A percentile compares a stretch with the other conserved stretches of the same genome.
These are phyloP conservation scores for Globisporangium abappressorium DNA, from an alignment of 352 stramenopile genomes.

Conservation along the genomic window DNA sequence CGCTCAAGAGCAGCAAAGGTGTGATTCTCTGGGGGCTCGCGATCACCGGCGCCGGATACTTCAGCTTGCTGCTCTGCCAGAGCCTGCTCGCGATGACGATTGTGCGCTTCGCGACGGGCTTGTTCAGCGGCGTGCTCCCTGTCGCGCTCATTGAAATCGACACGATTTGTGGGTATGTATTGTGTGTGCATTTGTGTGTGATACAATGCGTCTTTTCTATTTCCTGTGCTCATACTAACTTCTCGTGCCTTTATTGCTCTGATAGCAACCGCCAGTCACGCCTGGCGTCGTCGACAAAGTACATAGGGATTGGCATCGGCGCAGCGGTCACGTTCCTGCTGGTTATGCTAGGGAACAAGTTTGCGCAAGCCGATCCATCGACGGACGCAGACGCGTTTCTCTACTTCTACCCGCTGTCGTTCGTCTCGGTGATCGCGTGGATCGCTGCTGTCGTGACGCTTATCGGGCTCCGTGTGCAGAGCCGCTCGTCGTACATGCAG, in stretches of 20 bases:
- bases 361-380: slow-evolving; percentile 38
- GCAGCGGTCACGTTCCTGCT: slow-evolving; percentile 49
- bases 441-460: slow-evolving; percentile 67
- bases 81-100: slow-evolving; percentile 74
- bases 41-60: slow-evolving; percentile 61
- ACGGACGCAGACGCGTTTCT: slow-evolving; percentile 45
- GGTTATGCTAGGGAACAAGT: slow-evolving; percentile 42
- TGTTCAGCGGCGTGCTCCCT: slow-evolving; percentile 71
- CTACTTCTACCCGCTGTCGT: slow-evolving; percentile 77
- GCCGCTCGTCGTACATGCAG: slow-evolving; percentile 61
- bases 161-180: slow-evolving; percentile 66
- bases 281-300: slow-evolving; percentile 58
- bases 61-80: slow-evolving; percentile 75
- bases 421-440: slow-evolving; percentile 71
- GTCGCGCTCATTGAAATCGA: slow-evolving; percentile 81
- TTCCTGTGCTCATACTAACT: not conserved
- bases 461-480: slow-evolving; percentile 57
- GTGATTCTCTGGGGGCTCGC: slow-evolving; percentile 80
- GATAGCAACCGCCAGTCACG: slow-evolving; percentile 60
- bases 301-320: slow-evolving; percentile 59
- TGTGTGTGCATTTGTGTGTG: not conserved
- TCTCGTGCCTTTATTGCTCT: not conserved
- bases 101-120: slow-evolving; percentile 69
- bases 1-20: slow-evolving; percentile 73
- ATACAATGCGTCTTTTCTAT: not conserved